Conservation (phyloP, 2,329 filamentous ascomycete species). For the Cladosporium phlei region DNA sequence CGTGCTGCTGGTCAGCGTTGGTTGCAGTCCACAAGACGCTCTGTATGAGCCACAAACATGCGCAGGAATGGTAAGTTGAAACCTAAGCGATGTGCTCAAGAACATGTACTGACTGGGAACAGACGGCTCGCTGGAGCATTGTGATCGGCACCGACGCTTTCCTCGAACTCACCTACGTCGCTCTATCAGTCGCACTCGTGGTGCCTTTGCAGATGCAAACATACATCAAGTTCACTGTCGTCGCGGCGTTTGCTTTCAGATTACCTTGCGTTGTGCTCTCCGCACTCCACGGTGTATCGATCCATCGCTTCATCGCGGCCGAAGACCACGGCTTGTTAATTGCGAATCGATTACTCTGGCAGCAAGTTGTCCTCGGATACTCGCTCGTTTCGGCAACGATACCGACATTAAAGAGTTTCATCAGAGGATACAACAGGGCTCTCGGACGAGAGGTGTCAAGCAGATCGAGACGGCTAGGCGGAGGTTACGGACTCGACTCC, state of each 20-base stretch:
- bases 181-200: slow-evolving; percentile 23
- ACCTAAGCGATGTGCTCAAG: too few relatives aligned
- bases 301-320: slow-evolving; percentile 19
- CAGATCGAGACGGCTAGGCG: slow-evolving; percentile 17
- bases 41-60: slow-evolving; percentile 18
- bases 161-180: slow-evolving; percentile 25
- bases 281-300: slow-evolving; percentile 16
- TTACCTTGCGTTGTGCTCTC: slow-evolving; percentile 21
- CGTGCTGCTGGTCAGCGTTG: slow-evolving; percentile 20
- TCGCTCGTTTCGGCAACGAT: slow-evolving; percentile 29
- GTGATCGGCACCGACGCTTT: slow-evolving; percentile 25
- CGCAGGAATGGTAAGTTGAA: slow-evolving; percentile 18
- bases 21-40: slow-evolving; percentile 16
- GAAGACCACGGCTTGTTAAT: slow-evolving; percentile 21
- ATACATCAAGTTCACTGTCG: slow-evolving; percentile 27
- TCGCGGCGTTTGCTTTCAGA: slow-evolving; percentile 27
- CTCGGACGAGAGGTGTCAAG: slow-evolving; percentile 20
- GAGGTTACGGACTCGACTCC: slow-evolving; percentile 20
- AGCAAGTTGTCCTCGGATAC: slow-evolving; percentile 28
- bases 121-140: slow-evolving; percentile 25
- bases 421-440: slow-evolving; percentile 24
- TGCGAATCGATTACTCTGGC: slow-evolving; percentile 25
- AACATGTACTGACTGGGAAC: too few relatives aligned
- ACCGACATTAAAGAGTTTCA: slow-evolving; percentile 28
- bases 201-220: slow-evolving; percentile 27